A percentile compares a stretch with the other conserved stretches of the same genome.
Evolutionary conservation across 208 protist species (phyloP).

Genomic region (Polymyxa betae): DNA sequence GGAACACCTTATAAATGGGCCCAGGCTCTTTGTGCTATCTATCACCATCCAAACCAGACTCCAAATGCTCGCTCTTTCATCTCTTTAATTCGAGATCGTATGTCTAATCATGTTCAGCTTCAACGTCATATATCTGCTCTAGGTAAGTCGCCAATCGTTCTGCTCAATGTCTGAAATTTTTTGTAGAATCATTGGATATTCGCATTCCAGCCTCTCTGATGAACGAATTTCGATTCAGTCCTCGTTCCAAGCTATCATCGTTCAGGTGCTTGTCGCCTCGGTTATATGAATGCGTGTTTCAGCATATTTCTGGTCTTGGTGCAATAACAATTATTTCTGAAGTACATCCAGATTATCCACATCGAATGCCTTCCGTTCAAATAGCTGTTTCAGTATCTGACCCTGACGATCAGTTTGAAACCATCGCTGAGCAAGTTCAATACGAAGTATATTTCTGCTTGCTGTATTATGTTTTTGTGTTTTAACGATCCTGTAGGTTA

Average conservation of each 20-base stretch:
- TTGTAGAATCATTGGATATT: neutral
- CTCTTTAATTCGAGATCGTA: slow-evolving; percentile 6
- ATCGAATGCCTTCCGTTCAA: neutral
- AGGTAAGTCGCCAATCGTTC: neutral
- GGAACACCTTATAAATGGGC: slow-evolving; percentile 18
- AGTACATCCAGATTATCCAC: neutral
- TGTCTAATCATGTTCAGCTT: neutral
- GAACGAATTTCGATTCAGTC: neutral
- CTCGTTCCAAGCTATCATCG: neutral
- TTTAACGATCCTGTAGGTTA: neutral
- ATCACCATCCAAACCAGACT: neutral
- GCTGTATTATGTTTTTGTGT: neutral
- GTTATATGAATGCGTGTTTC: neutral
- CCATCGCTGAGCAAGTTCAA: neutral
- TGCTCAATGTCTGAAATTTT: neutral
- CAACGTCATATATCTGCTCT: neutral
- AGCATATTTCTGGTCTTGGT: neutral
- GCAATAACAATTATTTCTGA: neutral
- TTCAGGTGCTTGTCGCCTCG: neutral
- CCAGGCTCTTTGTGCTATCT: neutral
- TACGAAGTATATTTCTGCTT: neutral
- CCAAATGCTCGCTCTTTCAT: neutral
- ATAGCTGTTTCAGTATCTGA: neutral
- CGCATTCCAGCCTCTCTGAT: neutral
- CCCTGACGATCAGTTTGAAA: neutral